Evolutionary conservation across 805 yeast genomes (phyloP), one percentile per base, ranked within the genome.

Genomic region (Yarrowia sp.): DNA sequence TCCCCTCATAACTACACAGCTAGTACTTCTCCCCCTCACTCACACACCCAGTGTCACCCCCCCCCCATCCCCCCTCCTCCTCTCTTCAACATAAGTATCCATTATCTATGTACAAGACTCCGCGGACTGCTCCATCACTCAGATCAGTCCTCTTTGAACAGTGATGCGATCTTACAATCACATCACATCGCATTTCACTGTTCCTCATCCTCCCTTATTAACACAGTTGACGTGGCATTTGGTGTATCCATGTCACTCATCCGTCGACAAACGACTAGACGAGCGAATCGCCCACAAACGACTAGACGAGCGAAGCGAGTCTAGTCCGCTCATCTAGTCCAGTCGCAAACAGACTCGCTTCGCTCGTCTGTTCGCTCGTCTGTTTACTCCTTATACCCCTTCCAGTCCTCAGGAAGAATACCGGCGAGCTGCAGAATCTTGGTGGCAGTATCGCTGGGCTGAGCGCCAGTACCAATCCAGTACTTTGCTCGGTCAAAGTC

Each of bases 391-490:
- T 69, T 26, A 16, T 79, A 78, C 4, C 80, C 79, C 1, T 78
- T 77, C 79, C 79, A 80, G 55, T 71, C 72, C 19, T 74, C 77
- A n/a, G 80, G 91, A 82, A 74, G 82, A 76, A 85, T 69, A 86
- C 85, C 70, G 2, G 82, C 97, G 92, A 55, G 91, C 76, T 87
- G 88, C 77, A 95, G 85, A 66, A 95, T 80, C 72, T 86, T 86
- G 2, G 87, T 84, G 12, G 94, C 97, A 3, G 95, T 82, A 53
- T 89, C 92, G 32, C 94, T 87, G 8, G 97, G 97, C 77, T 91
- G 97, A 1, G 98, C 98, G 12, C 99, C 99, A 19, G 92, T 97
- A 74, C 97, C 97, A 43, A 95, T 81, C 99, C 99, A 95, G 79
- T 95, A 95, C 78, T 92, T 92, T 5, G 97, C 87, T 74, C 97